phyloP scores from a whole-genome alignment of 176 grass and related monocot species.

The Aechmea fasciata region DNA sequence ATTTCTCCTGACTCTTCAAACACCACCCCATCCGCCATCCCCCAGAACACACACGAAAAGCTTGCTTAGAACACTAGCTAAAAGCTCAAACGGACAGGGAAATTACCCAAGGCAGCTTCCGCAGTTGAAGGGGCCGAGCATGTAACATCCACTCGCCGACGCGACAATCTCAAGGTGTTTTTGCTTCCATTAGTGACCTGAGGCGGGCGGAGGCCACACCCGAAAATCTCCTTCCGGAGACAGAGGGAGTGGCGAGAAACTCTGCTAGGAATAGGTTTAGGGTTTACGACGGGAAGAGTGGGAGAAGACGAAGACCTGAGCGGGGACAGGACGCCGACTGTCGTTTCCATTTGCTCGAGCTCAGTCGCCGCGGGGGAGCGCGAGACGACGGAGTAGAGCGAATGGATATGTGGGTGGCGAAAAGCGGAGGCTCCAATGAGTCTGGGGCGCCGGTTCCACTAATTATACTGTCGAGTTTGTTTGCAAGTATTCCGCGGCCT shows the following conservation, averaged over 20 bases:
- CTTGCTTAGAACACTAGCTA: background rate
- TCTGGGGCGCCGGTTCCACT: background rate
- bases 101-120: constrained; percentile 7
- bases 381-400: background rate
- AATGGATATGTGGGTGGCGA: background rate
- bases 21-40: background rate
- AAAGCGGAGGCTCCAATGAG: background rate
- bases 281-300: background rate
- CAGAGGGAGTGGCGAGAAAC: background rate
- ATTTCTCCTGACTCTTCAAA: too few species aligned
- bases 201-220: background rate
- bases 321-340: background rate
- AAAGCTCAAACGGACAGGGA: background rate
- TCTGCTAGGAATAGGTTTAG: background rate
- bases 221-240: constrained; percentile 1
- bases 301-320: background rate
- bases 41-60: background rate
- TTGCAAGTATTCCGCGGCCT: background rate
- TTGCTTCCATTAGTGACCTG: background rate
- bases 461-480: background rate
- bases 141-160: background rate
- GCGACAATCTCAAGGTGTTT: background rate
- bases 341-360: constrained; percentile 8
- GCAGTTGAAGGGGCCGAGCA: constrained; percentile 7
- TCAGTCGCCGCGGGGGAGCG: background rate